These are phyloP conservation scores for Sporothrix protearum DNA, from an alignment of 2,329 filamentous ascomycete genomes.

Conservation along the genomic window DNA sequence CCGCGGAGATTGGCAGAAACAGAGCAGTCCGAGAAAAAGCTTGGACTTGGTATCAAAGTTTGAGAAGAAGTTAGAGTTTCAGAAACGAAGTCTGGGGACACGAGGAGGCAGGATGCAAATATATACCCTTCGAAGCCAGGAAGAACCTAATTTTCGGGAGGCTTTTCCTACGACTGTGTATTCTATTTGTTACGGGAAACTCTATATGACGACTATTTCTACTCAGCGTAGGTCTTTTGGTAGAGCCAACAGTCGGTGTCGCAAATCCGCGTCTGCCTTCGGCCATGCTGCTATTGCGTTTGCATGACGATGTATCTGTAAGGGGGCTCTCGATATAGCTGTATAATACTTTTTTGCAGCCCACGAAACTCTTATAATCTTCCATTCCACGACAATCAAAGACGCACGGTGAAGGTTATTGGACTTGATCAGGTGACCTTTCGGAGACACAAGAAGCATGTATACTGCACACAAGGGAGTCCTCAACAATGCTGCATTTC, in stretches of 20 bases:
- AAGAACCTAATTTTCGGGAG: neutral
- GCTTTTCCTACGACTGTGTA: no score
- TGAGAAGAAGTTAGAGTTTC: neutral
- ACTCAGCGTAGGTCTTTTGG: neutral
- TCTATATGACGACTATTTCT: neutral
- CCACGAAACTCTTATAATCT: neutral
- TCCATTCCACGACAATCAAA: neutral
- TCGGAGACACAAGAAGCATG: neutral
- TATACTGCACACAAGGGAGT: neutral
- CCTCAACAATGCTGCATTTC: neutral
- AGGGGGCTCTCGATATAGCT: neutral
- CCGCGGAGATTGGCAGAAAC: neutral
- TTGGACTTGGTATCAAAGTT: neutral
- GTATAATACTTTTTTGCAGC: neutral
- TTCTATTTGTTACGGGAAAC: no score
- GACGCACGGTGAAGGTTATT: neutral
- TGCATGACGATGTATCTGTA: neutral
- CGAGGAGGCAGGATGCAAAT: neutral
- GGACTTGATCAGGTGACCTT: neutral
- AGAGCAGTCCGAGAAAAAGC: neutral
- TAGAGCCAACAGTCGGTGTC: neutral
- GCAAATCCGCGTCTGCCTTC: neutral
- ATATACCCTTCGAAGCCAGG: neutral
- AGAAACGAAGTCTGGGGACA: neutral
- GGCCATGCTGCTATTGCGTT: neutral